Conservation (phyloP, 345 rosid species). For the Salix suchowensis region DNA sequence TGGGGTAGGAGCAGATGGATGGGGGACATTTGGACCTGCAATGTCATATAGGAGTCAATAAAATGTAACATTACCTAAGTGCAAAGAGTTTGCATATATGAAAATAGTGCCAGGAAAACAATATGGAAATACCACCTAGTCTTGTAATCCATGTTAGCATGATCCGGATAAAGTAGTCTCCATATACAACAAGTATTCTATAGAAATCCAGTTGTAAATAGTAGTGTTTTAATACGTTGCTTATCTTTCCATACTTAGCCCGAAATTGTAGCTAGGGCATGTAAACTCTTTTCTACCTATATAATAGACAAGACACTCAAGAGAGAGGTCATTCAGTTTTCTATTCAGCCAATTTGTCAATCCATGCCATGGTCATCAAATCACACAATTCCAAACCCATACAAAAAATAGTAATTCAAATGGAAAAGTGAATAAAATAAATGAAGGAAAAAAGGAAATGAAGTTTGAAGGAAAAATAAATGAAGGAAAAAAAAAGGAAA, state of each 20-base stretch:
- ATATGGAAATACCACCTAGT: background rate
- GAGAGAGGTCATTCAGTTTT: no score
- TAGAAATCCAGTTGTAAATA: no score
- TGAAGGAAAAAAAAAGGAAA: background rate
- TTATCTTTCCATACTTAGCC: no score
- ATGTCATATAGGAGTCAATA: conserved; percentile 10
- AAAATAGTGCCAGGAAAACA: background rate
- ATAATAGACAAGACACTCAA: no score
- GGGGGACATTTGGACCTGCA: conserved; percentile 45
- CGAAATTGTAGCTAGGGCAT: no score
- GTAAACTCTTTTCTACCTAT: no score
- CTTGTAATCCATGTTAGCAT: background rate
- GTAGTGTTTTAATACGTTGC: no score
- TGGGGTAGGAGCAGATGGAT: conserved; percentile 42
- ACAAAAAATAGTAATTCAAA: background rate
- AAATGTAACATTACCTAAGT: background rate
- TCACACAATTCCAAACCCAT: background rate
- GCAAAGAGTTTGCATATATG: background rate
- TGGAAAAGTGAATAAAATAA: background rate
- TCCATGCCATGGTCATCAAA: background rate
- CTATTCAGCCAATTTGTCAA: no score
- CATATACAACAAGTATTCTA: no score
- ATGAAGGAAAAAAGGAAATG: background rate
- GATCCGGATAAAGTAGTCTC: no score
- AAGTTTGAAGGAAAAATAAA: background rate